These are phyloP conservation scores for Metschnikowia dekortorum DNA, from an alignment of 805 yeast species.

Conservation along the genomic window DNA sequence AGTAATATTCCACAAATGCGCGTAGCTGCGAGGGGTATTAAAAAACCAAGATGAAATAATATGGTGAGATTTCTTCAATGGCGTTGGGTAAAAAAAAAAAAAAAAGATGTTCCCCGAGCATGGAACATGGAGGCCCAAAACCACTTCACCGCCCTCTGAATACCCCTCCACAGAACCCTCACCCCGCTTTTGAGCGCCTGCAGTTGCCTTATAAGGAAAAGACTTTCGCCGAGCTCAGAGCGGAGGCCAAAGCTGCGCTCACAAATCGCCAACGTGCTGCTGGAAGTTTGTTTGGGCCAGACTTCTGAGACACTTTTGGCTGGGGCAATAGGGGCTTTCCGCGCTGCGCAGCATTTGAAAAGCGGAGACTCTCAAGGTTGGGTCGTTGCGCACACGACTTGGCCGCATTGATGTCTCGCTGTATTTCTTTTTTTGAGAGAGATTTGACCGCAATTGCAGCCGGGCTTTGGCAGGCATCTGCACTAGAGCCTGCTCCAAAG, in stretches of 20 bases:
- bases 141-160: background rate
- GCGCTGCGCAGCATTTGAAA: background rate
- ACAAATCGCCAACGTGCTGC: no score
- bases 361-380: background rate
- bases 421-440: background rate
- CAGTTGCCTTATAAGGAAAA: no score
- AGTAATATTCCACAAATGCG: background rate
- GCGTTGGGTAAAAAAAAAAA: background rate
- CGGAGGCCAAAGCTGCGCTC: no score
- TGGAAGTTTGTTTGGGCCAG: background rate
- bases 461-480: background rate
- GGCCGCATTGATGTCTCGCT: constrained; percentile 1
- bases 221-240: no score
- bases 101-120: background rate
- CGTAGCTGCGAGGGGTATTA: constrained; percentile 2
- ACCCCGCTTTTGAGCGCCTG: no score
- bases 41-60: background rate
- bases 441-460: background rate
- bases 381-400: background rate
- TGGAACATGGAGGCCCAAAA: background rate
- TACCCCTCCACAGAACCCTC: background rate
- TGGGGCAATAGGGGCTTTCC: background rate
- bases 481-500: background rate
- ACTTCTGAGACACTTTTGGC: background rate
- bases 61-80: constrained; percentile 1